Evolutionary conservation across 495 filamentous ascomycete genomes (phyloP).

Genomic region (Geopyxis carbonaria): DNA sequence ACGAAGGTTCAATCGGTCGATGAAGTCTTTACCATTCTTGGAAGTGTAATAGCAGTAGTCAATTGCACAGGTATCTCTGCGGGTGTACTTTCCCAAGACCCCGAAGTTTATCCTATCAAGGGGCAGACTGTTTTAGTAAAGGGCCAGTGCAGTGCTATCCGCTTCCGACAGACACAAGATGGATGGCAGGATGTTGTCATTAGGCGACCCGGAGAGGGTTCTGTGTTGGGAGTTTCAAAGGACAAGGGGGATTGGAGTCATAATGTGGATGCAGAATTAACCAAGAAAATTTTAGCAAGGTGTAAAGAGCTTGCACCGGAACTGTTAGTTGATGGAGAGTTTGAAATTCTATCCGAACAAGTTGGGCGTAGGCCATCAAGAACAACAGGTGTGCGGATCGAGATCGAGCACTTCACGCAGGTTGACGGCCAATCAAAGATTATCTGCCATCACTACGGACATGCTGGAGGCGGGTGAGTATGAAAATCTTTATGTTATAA

Average conservation of each 20-base stretch:
- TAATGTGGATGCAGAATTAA: constrained; percentile 12
- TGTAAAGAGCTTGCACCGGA: constrained; percentile 22
- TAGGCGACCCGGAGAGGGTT: constrained; percentile 15
- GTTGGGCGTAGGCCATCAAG: constrained; percentile 19
- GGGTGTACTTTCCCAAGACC: constrained; percentile 10
- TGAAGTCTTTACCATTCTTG: constrained; percentile 16
- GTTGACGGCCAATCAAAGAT: constrained; percentile 8
- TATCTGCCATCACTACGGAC: constrained; percentile 24
- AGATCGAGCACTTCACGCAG: constrained; percentile 13
- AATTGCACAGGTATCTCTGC: constrained; percentile 23
- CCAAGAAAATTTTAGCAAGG: constrained; percentile 12
- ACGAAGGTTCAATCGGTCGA: constrained; percentile 2
- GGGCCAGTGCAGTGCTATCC: constrained; percentile 11
- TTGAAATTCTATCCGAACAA: constrained; percentile 17
- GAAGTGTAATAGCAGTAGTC: constrained; percentile 13
- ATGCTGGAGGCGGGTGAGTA: constrained; percentile 18
- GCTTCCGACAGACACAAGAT: constrained; percentile 10
- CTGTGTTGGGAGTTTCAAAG: constrained; percentile 22
- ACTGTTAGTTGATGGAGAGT: constrained; percentile 18
- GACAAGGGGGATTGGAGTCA: constrained; percentile 20
- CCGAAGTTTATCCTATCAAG: constrained; percentile 16
- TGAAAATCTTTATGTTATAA: neutral
- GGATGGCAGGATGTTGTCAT: constrained; percentile 21
- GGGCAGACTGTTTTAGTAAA: constrained; percentile 22
- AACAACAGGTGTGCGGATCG: constrained; percentile 15